These are phyloP conservation scores for Apodospora peruviana DNA, from an alignment of 495 filamentous ascomycete species.

Conservation along the genomic window DNA sequence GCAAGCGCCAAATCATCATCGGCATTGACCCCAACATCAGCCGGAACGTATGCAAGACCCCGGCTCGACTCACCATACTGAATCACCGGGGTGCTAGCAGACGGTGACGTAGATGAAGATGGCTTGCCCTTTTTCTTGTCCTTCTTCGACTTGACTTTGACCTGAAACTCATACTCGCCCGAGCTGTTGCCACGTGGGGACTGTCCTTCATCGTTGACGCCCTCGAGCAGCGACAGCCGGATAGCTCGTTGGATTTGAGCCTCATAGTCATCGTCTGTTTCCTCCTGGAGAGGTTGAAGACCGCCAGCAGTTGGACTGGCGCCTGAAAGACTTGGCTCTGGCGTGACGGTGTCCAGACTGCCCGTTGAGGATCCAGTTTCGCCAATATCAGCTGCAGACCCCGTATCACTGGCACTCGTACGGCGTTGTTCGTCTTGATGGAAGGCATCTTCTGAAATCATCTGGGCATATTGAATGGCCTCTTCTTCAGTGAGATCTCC, in stretches of 20 bases:
- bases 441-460: conserved; percentile 79
- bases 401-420: conserved; percentile 44
- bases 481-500: conserved; percentile 82
- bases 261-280: conserved; percentile 59
- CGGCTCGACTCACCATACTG: conserved; percentile 17
- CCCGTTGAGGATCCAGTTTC: conserved; percentile 44
- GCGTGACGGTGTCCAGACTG: conserved; percentile 45
- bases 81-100: conserved; percentile 20
- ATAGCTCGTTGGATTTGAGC: conserved; percentile 78
- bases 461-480: conserved; percentile 77
- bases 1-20: conserved; percentile 81
- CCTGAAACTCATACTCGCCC: conserved; percentile 44
- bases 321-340: conserved; percentile 44
- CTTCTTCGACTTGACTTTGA: conserved; percentile 44
- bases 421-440: conserved; percentile 55
- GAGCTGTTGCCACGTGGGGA: conserved; percentile 25
- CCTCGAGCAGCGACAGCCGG: conserved; percentile 65
- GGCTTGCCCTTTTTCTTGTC: conserved; percentile 28
- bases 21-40: conserved; percentile 15
- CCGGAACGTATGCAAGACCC: conserved; percentile 12
- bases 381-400: conserved; percentile 39
- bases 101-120: conserved; percentile 32
- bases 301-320: conserved; percentile 23
- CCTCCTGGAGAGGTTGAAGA: conserved; percentile 26
- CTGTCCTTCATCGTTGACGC: conserved; percentile 28